Percentiles rank a stretch among this genome's conserved stretches.
These are phyloP conservation scores for Herpetospermum pedunculosum DNA, from an alignment of 306 rosid species.

Conservation along the genomic window DNA sequence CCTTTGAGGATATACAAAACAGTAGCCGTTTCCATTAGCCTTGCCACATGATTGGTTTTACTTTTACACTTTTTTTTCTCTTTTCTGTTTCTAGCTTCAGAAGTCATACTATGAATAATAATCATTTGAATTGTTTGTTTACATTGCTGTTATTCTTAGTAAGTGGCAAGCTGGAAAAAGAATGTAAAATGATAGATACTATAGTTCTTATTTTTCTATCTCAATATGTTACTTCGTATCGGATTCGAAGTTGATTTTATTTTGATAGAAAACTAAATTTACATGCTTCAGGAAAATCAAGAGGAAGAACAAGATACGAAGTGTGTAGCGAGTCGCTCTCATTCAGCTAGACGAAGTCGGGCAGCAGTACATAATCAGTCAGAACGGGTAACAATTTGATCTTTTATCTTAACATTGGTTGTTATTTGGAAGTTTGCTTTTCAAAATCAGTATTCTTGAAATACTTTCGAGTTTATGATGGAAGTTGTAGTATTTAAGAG, in stretches of 20 bases:
- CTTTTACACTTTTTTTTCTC: not conserved
- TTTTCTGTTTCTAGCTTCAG: not conserved
- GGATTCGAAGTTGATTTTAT: not conserved
- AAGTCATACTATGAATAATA: not conserved
- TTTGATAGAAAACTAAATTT: not conserved
- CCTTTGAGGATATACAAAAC: not conserved
- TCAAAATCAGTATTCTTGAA: not conserved
- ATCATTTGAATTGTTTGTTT: not conserved
- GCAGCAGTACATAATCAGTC: conserved; percentile 42
- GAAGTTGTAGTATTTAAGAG: not conserved
- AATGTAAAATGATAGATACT: not conserved
- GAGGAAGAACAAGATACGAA: conserved; percentile 24
- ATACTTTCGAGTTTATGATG: not conserved
- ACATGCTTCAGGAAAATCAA: conserved; percentile 5
- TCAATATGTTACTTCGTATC: not conserved
- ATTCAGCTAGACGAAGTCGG: conserved; percentile 25
- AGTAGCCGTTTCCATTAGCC: not conserved
- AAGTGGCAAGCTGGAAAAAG: not conserved
- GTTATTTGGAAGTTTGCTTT: not conserved
- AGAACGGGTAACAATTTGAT: conserved; percentile 25
- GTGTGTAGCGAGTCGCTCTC: conserved; percentile 14
- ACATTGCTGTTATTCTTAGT: not conserved
- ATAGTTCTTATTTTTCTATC: not conserved
- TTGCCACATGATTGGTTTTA: not conserved
- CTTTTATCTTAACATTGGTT: not conserved